These are phyloP conservation scores for Lipomyces starkeyi DNA, from an alignment of 805 yeast genomes.

Conservation along the genomic window DNA sequence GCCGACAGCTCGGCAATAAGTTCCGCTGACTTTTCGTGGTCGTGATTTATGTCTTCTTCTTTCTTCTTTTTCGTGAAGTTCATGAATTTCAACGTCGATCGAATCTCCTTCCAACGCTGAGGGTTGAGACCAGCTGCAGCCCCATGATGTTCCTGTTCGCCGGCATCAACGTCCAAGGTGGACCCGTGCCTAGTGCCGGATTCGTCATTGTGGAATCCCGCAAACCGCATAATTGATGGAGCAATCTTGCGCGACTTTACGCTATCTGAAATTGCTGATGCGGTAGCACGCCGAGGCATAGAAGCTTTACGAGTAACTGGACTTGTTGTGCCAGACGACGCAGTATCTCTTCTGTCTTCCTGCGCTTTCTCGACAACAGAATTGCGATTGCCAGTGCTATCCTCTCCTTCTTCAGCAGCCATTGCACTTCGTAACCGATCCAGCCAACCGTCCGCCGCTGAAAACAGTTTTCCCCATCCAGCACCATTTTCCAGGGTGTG, in stretches of 20 bases:
- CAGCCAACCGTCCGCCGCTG: constrained; percentile 19
- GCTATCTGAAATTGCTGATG: constrained; percentile 11
- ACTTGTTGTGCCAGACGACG: background rate
- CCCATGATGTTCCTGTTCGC: background rate
- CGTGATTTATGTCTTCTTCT: constrained; percentile 36
- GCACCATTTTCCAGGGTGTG: constrained; percentile 5
- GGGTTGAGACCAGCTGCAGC: background rate
- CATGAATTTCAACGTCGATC: constrained; percentile 25
- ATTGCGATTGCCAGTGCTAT: background rate
- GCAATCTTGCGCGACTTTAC: background rate
- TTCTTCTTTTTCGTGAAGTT: constrained; percentile 35
- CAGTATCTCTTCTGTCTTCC: background rate
- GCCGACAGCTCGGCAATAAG: constrained; percentile 60
- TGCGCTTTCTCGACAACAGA: background rate
- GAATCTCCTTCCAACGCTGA: constrained; percentile 29
- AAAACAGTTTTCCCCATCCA: constrained; percentile 22
- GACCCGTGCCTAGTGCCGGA: background rate
- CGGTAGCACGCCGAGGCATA: constrained; percentile 14
- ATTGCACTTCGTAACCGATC: constrained; percentile 21
- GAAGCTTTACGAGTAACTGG: background rate
- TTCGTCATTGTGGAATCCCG: constrained; percentile 5
- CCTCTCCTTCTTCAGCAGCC: constrained; percentile 11
- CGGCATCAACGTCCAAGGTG: background rate
- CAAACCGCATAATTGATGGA: constrained; percentile 3
- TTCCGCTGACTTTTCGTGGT: constrained; percentile 44